These are phyloP conservation scores for Naumovozyma baii DNA, from an alignment of 805 yeast genomes.

Conservation along the genomic window DNA sequence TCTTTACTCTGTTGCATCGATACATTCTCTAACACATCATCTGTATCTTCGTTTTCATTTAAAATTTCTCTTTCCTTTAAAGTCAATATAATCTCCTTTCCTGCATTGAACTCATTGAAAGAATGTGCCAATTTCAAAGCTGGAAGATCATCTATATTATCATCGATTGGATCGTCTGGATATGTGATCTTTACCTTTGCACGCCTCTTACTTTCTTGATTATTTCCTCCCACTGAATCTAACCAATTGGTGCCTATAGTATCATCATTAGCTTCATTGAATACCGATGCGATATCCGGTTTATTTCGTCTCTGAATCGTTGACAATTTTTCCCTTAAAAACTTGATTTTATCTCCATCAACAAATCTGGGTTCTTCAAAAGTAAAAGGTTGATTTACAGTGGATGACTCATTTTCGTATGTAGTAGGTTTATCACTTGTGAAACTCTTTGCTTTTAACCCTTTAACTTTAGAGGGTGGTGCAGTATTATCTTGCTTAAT, in stretches of 20 bases:
- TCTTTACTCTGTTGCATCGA: slow-evolving; percentile 19
- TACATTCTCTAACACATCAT: slow-evolving; percentile 22
- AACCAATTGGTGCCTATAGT: slow-evolving; percentile 16
- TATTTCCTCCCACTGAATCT: slow-evolving; percentile 13
- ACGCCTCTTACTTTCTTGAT: slow-evolving; percentile 1
- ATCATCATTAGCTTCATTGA: no score
- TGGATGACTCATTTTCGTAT: no score
- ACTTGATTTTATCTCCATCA: slow-evolving; percentile 6
- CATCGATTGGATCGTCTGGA: slow-evolving; percentile 20
- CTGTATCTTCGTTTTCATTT: slow-evolving; percentile 23
- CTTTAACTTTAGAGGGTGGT: neutral
- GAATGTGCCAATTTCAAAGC: slow-evolving; percentile 42
- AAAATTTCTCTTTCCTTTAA: slow-evolving; percentile 36
- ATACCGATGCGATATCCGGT: no score
- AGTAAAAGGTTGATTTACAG: neutral
- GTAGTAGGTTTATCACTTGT: no score
- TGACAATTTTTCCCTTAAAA: slow-evolving; percentile 18
- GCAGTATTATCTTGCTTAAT: slow-evolving; percentile 19
- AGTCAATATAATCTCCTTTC: slow-evolving; percentile 42
- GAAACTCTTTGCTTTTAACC: no score
- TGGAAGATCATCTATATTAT: slow-evolving; percentile 17
- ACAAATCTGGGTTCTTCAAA: slow-evolving; percentile 5
- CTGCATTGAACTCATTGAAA: slow-evolving; percentile 33
- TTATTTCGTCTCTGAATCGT: slow-evolving; percentile 1
- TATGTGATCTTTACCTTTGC: slow-evolving; percentile 3